Base-by-base conservation (phyloP, 352 stramenopile species). In the Saprolegnia diclina region DNA sequence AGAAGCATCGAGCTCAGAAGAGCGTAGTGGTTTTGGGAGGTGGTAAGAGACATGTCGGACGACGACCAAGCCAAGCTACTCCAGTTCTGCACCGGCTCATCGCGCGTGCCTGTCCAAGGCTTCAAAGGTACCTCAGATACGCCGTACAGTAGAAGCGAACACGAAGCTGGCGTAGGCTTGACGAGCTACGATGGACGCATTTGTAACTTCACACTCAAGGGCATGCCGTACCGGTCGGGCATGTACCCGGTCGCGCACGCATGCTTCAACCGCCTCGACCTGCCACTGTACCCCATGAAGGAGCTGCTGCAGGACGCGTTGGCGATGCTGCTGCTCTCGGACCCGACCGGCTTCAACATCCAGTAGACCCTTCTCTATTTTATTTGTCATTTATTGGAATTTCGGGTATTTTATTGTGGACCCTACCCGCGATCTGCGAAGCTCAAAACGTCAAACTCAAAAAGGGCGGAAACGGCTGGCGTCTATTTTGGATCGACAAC, bases 261-360 rank as follows among this genome's bases (percentile, higher is more conserved):
- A 64, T 94, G 86, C 69, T 94, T 92, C 73, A 92, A 94, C 56
- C 86, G 84, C 45, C 79, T 92, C 24, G 86, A 94, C 56, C 46
- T 92, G 68, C 86, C 86, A 21, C 57, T 89, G n/a, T 94, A 94
- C 64, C 67, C 59, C 35, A 90, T 74, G 7, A 98, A 95, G 76
- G 74, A 80, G 50, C 91, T 99, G 67, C 77, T 99, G 29, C 82
- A 98, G 64, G 85, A 98, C 66, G 97, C 97, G 32, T 79, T 99
- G 1, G 97, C 90, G 57, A 83, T 97, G 59, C 90, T 97, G 19
- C 90, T 99, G 21, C 91, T 96, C 45, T 98, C 99, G 93, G 94
- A 98, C 67, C 82, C 92, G 64, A 98, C 92, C 22, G 95, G 97
- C 68, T 99, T 99, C 73, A 91, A 76, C 50, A 83, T 91, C 22